A percentile compares a stretch with the other conserved stretches of the same genome.
Conservation (phyloP, 148 eudicot genomes). For the Diospyros lotus region DNA sequence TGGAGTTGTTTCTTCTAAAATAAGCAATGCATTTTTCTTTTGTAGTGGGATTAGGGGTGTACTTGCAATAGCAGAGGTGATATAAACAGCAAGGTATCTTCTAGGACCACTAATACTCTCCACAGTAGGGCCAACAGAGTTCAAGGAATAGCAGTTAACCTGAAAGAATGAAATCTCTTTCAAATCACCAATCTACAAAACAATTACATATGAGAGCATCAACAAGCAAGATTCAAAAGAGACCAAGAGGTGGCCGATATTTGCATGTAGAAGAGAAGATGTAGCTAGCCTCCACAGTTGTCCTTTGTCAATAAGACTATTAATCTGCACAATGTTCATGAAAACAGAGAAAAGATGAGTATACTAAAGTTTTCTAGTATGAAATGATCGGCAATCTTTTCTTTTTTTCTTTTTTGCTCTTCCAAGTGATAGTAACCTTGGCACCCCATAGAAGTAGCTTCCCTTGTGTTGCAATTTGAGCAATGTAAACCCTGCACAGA, state of each 20-base stretch:
- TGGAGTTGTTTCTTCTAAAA: not conserved
- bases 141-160: conserved; percentile 81
- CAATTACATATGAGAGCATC: not conserved
- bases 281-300: conserved; percentile 84
- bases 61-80: conserved; percentile 76
- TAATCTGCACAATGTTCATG: conserved; percentile 46
- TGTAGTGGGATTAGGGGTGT: conserved; percentile 12
- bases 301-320: conserved; percentile 75
- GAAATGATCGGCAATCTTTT: not conserved
- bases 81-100: conserved; percentile 66
- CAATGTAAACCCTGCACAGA: conserved; percentile 58
- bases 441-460: conserved; percentile 73
- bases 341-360: conserved; percentile 7
- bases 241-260: conserved; percentile 83
- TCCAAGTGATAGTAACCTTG: conserved; percentile 46
- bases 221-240: conserved; percentile 16
- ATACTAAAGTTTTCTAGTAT: conserved; percentile 9
- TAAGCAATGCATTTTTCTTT: conserved; percentile 4
- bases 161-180: conserved; percentile 25
- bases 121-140: conserved; percentile 74
- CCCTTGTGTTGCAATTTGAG: conserved; percentile 60
- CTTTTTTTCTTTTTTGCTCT: not conserved
- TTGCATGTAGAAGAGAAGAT: conserved; percentile 74
- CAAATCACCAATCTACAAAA: not conserved
- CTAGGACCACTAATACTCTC: conserved; percentile 67